Conservation (phyloP, 345 rosid species). For the Melaleuca quinquenervia region DNA sequence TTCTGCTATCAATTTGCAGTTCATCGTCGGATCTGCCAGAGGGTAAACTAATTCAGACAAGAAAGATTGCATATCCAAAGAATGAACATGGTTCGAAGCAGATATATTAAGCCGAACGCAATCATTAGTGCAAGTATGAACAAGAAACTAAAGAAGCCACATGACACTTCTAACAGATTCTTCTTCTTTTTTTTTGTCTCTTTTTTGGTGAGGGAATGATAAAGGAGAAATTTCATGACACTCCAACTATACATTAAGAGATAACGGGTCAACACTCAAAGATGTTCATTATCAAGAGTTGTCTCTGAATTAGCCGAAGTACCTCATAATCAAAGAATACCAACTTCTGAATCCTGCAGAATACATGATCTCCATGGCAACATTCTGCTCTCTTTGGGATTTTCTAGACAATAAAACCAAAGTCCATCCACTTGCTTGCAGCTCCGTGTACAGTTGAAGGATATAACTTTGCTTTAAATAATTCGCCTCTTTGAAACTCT, state of each 20-base stretch:
- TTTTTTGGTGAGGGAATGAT: neutral
- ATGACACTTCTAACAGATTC: neutral
- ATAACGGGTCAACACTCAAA: neutral
- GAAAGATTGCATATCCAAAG: neutral
- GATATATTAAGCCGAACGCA: neutral
- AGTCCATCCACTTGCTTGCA: constrained; percentile 49
- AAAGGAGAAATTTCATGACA: neutral
- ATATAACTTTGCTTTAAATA: constrained; percentile 19
- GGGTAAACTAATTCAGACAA: neutral
- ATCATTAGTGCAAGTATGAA: neutral
- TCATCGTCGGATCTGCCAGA: constrained; percentile 39
- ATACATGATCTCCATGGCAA: constrained; percentile 20
- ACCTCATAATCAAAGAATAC: constrained; percentile 75
- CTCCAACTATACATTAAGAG: neutral
- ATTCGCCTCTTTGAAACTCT: constrained; percentile 19
- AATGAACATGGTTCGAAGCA: neutral
- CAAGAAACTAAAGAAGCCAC: neutral
- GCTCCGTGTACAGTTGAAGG: constrained; percentile 31
- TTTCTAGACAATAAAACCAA: constrained; percentile 50
- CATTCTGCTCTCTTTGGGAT: constrained; percentile 25
- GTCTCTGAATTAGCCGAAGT: neutral
- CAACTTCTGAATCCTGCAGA: constrained; percentile 52
- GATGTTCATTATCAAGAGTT: neutral
- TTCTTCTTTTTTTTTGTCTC: too few relatives aligned
- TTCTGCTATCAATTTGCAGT: constrained; percentile 18